Evolutionary conservation across 176 grass and related monocot species (phyloP).

Genomic region (Cenchrus purpureus): DNA sequence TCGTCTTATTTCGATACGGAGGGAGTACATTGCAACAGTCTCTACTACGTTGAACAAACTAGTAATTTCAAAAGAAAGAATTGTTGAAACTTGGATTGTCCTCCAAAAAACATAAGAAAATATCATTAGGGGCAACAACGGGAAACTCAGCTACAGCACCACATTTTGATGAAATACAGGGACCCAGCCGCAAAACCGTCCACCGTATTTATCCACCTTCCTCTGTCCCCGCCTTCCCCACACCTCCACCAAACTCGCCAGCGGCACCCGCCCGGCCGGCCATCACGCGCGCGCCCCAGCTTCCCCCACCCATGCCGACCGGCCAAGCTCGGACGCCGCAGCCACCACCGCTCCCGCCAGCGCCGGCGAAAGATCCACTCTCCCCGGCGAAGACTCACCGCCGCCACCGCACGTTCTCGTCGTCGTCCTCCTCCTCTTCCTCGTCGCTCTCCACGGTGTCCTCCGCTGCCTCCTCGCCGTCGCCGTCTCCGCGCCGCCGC

Average conservation of each 20-base stretch:
- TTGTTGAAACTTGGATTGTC: no score
- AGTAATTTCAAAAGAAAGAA: no score
- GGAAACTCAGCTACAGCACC: accelerated
- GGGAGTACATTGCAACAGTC: no score
- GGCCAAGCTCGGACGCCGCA: slow-evolving; percentile 23
- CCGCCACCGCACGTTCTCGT: slow-evolving; percentile 34
- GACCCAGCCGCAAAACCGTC: neutral
- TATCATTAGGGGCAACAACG: neutral
- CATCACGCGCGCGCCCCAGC: neutral
- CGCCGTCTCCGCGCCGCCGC: slow-evolving; percentile 1
- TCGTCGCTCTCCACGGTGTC: slow-evolving; percentile 42
- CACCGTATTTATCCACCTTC: slow-evolving; percentile 47
- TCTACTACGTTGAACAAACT: no score
- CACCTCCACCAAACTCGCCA: slow-evolving; percentile 1
- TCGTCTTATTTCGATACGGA: no score
- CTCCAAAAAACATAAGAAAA: neutral
- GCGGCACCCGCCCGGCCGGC: neutral
- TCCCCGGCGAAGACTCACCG: slow-evolving; percentile 20
- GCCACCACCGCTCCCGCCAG: slow-evolving; percentile 35
- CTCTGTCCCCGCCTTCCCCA: slow-evolving; percentile 49
- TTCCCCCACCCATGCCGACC: slow-evolving; percentile 40
- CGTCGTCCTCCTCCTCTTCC: neutral
- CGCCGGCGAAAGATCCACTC: neutral
- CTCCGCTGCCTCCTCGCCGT: slow-evolving; percentile 41
- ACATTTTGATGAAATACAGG: neutral